A percentile compares a stretch with the other conserved stretches of the same genome.
phyloP scores from a whole-genome alignment of 1,284 basidiomycete species.

The Somion occarium region DNA sequence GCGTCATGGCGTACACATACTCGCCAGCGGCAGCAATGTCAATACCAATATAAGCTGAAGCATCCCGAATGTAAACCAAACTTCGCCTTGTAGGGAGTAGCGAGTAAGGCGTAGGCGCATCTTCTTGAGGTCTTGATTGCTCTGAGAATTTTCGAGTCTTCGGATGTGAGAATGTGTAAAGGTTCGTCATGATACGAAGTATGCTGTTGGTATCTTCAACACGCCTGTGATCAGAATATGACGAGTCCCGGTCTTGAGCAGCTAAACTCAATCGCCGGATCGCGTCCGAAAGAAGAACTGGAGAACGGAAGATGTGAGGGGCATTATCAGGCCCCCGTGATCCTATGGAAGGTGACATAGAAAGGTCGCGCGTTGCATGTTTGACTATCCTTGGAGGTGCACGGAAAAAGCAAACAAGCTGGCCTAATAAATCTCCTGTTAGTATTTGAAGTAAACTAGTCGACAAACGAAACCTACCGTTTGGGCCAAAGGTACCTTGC shows the following conservation, averaged over 20 bases:
- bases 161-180: constrained; percentile 52
- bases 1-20: constrained; percentile 51
- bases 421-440: constrained; percentile 42
- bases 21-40: constrained; percentile 58
- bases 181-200: constrained; percentile 67
- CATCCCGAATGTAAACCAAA: constrained; percentile 64
- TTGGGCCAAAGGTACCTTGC: constrained; percentile 82
- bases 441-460: background rate
- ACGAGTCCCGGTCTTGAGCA: constrained; percentile 45
- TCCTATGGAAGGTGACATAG: constrained; percentile 38
- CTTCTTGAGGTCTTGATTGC: constrained; percentile 30
- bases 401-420: constrained; percentile 83
- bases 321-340: constrained; percentile 29
- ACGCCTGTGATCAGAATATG: constrained; percentile 35
- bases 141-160: constrained; percentile 34
- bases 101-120: constrained; percentile 30
- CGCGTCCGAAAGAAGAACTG: constrained; percentile 63
- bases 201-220: constrained; percentile 49
- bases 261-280: constrained; percentile 56
- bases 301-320: constrained; percentile 52
- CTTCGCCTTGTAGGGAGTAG: constrained; percentile 46
- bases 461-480: constrained; percentile 46
- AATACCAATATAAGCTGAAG: constrained; percentile 49
- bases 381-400: constrained; percentile 68
- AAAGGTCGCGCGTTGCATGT: constrained; percentile 40